Base-by-base conservation (phyloP, 2,329 filamentous ascomycete species). In the Xylariaceae sp. region DNA sequence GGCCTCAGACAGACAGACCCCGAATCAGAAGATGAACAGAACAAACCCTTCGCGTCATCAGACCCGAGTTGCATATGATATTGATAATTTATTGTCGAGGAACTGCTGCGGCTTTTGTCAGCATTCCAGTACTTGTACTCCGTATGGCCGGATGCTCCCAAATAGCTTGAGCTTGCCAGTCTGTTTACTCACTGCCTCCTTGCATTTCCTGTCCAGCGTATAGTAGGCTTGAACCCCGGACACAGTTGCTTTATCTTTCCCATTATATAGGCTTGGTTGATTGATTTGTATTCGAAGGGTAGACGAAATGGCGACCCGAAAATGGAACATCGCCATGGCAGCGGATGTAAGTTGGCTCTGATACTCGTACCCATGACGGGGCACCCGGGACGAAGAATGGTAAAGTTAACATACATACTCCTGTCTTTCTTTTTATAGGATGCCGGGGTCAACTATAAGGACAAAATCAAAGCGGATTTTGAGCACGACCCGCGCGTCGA, bases 361-460 rank as follows among this genome's bases (percentile, higher is more conserved):
- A 45, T 51, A 50, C 35, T 15, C 9, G 5, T 18, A 23, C 2
- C 35, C n/a, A 23, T 35, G 8, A 37, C 13, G 10, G n/a, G 45
- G 18, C 8, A n/a, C 4, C 39, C 4, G 13, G 8, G 2, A n/a
- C 10, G 5, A 44, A 53, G n/a, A 44, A 35, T 15, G 2, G 10
- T 1, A 44, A 4, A 30, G 39, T 50, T 60, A 23, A 65, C 18
- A 17, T 18, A 47, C 2, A 15, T 13, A 39, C 53, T 9, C 39
- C 7, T 10, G n/a, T 45, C 17, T 9, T 18, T 15, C 23, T 5
- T 18, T 55, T 6, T 45, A 47, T 17, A 82, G 79, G 88, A 90
- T 67, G 89, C 89, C 61, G 90, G 90, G 71, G 82, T 88, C 69
- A 77, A 76, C 66, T 94, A 94, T 83, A 94, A 93, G 75, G 84